Evolutionary conservation across 225 moss, liverwort and hornwort genomes (phyloP).

Genomic region (Marchantia paleacea): DNA sequence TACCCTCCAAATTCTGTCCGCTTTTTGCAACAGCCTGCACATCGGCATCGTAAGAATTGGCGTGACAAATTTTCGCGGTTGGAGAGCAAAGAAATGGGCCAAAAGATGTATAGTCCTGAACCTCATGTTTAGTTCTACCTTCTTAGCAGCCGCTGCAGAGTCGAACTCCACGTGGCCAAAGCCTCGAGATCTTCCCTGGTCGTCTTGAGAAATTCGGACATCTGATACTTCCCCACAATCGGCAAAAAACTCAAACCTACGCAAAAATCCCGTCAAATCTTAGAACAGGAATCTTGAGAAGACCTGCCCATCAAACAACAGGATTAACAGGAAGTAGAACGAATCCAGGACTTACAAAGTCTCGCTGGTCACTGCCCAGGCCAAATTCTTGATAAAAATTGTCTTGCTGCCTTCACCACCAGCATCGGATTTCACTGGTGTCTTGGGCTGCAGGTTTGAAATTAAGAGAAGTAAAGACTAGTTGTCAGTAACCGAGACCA

Average conservation of each 20-base stretch:
- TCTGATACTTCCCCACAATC: conserved; percentile 54
- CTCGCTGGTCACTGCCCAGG: conserved; percentile 61
- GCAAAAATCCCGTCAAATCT: neutral
- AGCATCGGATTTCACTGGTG: conserved; percentile 45
- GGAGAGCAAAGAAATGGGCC: neutral
- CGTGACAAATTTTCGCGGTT: neutral
- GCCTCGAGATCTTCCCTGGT: conserved; percentile 74
- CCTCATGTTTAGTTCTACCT: conserved; percentile 13
- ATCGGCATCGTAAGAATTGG: neutral
- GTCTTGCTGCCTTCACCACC: conserved; percentile 70
- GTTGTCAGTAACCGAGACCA: neutral
- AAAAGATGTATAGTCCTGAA: neutral
- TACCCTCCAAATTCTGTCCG: conserved; percentile 58
- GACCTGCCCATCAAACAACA: neutral
- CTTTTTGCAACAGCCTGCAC: conserved; percentile 53
- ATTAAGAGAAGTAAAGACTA: neutral
- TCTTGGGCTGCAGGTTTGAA: conserved; percentile 39
- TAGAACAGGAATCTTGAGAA: neutral
- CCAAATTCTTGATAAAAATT: conserved; percentile 77
- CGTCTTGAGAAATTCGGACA: conserved; percentile 66
- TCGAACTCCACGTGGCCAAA: conserved; percentile 83
- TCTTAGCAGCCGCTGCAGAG: conserved; percentile 47
- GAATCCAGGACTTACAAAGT: conserved; percentile 43
- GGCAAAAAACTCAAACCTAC: conserved; percentile 64
- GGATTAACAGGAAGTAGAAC: no score